Evolutionary conservation across 345 rosid species (phyloP), one percentile per base, ranked within the genome.

Genomic region (Rhizophora mangle): DNA sequence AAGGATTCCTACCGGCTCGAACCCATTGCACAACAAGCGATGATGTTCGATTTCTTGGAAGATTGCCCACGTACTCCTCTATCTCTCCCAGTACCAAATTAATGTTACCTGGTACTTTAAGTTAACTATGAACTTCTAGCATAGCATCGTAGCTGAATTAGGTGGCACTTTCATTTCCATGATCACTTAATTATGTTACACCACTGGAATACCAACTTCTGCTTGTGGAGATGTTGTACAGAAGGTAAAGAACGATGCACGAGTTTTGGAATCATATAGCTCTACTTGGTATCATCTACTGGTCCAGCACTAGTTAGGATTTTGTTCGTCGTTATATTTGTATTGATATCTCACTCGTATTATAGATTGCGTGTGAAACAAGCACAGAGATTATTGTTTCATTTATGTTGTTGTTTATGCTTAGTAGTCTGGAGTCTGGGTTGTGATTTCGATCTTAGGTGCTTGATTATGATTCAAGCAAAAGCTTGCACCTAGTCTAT

Each of bases 1-100:
- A 60, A 78, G 68, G 63, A 80, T 82, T 53, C 89, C 87, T 1
- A 76, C 85, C 0, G 87, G 89, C 29, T 72, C 85, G 9, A 85
- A 85, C 68, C 89, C 89, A 0, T 67, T 85, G 66, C 89, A 85
- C 70, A 85, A 85, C 76, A 81, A 43, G 77, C 60, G 81, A 57
- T 58, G 78, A 62, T 64, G 37, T 19, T 37, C 8, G 8, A 13
- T 32, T 18, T 63, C 30, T 63, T 63, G 30, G 29, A 56, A n/a
- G 18, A 43, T 43, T 30, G 13, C 26, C 54, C 32, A 6, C 18
- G 18, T 43, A 43, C 15, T 11, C 15, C 16, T 43, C 16, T 36
- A 6, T 43, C 15, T 62, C 51, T 30, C 7, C 46, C 29, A 13
- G 49, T 43, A 13, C 49, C 5, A 43, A 34, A 34, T 34, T 8